These are phyloP conservation scores for Dittrichia graveolens DNA, from an alignment of 129 eudicot genomes.

Conservation along the genomic window DNA sequence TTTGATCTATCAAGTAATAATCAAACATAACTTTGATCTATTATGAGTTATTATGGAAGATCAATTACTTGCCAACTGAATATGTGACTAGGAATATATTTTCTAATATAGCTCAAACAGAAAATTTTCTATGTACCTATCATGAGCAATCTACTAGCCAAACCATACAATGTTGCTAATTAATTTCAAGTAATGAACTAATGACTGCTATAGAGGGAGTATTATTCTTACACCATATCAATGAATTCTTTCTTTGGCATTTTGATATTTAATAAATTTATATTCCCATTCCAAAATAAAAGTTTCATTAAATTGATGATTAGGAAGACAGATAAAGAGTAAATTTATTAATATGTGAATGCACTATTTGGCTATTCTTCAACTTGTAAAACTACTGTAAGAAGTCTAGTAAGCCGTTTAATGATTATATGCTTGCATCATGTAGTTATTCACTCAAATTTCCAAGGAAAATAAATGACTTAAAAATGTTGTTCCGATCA, in stretches of 20 bases:
- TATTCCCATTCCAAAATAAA: too few relatives aligned
- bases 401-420: background rate
- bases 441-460: background rate
- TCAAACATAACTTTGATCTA: too few relatives aligned
- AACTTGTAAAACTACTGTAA: background rate
- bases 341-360: too few relatives aligned
- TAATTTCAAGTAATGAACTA: background rate
- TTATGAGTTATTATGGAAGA: background rate
- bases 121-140: background rate
- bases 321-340: background rate
- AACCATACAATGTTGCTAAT: background rate
- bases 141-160: slow-evolving; percentile 3
- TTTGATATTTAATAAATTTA: too few relatives aligned
- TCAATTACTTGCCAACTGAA: background rate
- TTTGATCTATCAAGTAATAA: too few relatives aligned
- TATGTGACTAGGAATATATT: too few relatives aligned
- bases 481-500: background rate
- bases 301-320: background rate
- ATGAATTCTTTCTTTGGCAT: too few relatives aligned
- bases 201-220: background rate
- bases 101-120: slow-evolving; percentile 17
- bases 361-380: background rate
- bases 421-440: background rate
- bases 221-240: slow-evolving; percentile 7
- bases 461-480: background rate